These are phyloP conservation scores for Theobroma grandiflorum DNA, from an alignment of 441 rosid genomes.

Conservation along the genomic window DNA sequence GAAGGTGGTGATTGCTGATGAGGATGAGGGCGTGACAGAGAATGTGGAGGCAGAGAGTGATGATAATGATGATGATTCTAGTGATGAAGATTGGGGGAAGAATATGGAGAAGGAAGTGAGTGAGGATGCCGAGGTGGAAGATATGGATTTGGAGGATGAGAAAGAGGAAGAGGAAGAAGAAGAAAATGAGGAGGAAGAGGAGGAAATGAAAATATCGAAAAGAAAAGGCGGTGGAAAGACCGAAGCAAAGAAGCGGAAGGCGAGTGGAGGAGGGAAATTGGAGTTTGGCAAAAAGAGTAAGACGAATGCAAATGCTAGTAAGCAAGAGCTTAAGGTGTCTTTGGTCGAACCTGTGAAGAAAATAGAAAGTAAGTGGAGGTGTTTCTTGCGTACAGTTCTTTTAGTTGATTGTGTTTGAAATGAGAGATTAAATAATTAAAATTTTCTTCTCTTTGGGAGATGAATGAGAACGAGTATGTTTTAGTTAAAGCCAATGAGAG, in stretches of 20 bases:
- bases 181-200: constrained; percentile 44
- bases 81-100: constrained; percentile 87
- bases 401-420: constrained; percentile 8
- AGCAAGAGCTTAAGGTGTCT: constrained; percentile 47
- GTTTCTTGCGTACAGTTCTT: background rate
- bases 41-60: constrained; percentile 43
- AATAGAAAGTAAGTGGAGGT: constrained; percentile 48
- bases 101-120: constrained; percentile 52
- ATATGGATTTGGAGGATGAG: constrained; percentile 66
- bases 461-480: background rate
- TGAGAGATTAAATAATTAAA: background rate
- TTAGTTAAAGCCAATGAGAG: background rate
- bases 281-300: constrained; percentile 65
- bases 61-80: constrained; percentile 71
- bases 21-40: constrained; percentile 53
- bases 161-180: constrained; percentile 41
- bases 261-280: constrained; percentile 40
- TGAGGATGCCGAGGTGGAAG: constrained; percentile 58
- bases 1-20: constrained; percentile 59
- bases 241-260: constrained; percentile 63
- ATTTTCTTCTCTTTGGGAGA: background rate
- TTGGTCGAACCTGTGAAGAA: constrained; percentile 53
- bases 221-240: constrained; percentile 36
- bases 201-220: constrained; percentile 31
- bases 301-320: constrained; percentile 35